A percentile compares a stretch with the other conserved stretches of the same genome.
phyloP scores from a whole-genome alignment of 1,139 yeast species.

The Saccharomyces uvarum region DNA sequence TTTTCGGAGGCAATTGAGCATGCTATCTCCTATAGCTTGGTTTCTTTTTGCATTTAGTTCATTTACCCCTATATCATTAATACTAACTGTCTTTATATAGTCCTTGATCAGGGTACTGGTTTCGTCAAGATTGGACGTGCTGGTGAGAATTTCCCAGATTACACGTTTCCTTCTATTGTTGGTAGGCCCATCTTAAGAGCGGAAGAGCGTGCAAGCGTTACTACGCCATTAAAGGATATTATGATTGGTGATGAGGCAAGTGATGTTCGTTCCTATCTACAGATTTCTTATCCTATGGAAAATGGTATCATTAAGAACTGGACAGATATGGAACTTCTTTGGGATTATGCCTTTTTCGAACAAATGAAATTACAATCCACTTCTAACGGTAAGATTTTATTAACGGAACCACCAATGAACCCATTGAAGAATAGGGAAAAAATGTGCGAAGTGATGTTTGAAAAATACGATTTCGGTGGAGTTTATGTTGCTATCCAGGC shows the following conservation, averaged over 20 bases:
- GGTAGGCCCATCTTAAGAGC: slow-evolving; percentile 97
- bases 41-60: background rate
- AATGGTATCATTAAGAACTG: slow-evolving; percentile 95
- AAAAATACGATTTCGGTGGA: slow-evolving; percentile 89
- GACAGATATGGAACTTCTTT: slow-evolving; percentile 97
- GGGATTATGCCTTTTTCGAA: slow-evolving; percentile 97
- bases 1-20: background rate
- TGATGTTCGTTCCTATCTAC: slow-evolving; percentile 80
- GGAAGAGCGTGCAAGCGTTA: slow-evolving; percentile 73
- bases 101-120: slow-evolving; percentile 98
- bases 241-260: slow-evolving; percentile 98
- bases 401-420: slow-evolving; percentile 95
- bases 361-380: slow-evolving; percentile 72
- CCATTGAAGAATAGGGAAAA: slow-evolving; percentile 47
- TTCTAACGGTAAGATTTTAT: slow-evolving; percentile 67
- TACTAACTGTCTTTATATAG: slow-evolving; percentile 32
- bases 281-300: slow-evolving; percentile 95
- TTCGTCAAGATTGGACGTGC: slow-evolving; percentile 92
- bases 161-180: slow-evolving; percentile 95
- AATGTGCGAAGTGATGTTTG: slow-evolving; percentile 97
- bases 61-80: background rate
- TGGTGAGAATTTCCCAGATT: slow-evolving; percentile 95
- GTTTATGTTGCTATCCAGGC: slow-evolving; percentile 98
- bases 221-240: slow-evolving; percentile 57
- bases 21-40: background rate